Base-by-base conservation (phyloP, 2,329 filamentous ascomycete genomes). In the Fusarium oxysporum region DNA sequence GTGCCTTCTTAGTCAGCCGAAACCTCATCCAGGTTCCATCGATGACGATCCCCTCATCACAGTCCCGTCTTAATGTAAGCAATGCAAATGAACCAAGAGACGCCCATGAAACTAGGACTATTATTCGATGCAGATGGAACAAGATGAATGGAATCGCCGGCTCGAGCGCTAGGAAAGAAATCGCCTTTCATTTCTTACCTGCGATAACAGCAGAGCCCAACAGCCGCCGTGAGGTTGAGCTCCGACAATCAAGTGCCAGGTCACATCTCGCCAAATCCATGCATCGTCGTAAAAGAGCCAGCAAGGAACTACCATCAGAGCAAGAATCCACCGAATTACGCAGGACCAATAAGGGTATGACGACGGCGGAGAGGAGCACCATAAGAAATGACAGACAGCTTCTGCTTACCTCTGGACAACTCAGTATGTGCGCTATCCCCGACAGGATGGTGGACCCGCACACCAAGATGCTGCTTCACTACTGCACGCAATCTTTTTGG, bases 401-500 rank as follows among this genome's bases (percentile, higher is more conserved):
- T 25, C 17, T 32, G 25, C 25, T 50, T 12, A 12, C 14, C 6
- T 12, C 54, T 6, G 5, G 3, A 3, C n/a, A 54, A 19, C 32
- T 54, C 40, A n/a, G 8, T 13, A 23, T 38, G 3, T 41, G 25
- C 12, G 19, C 14, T 5, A 32, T 68, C 23, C 55, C 47, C 3
- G 65, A 62, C 7, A 43, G 17, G 17, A 38, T 33, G 4, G 25
- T 62, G 23, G 47, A 68, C 12, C 28, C 19, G 14, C 65, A 68
- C n/a, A 62, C 65, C 13, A 41, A 30, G 3, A 68, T 68, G 65
- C 63, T 68, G 1, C 25, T 68, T 6, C 28, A 54, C 25, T 68
- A 68, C 8, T 68, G 63, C n/a, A 68, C 25, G 5, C 54, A 67
- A 6, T 67, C 23, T 3, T 68, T 68, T 8, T 68, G 65, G 65